Evolutionary conservation across 140 eudicot genomes (phyloP).

Genomic region (Stevia rebaudiana): DNA sequence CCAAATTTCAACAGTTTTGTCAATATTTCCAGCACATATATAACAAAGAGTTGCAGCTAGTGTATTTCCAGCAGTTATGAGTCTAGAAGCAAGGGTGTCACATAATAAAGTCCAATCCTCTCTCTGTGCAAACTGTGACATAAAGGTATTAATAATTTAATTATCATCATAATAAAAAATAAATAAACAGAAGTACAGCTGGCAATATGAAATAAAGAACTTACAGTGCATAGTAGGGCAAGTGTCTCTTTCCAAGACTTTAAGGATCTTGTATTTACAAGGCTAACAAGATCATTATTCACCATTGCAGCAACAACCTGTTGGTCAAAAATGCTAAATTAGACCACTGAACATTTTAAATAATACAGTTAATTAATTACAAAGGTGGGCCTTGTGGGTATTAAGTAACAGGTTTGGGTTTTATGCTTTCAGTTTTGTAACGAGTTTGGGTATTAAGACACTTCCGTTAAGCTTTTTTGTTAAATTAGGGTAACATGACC

Average conservation of each 20-base stretch:
- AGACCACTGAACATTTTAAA: background rate
- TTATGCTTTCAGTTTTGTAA: too few species aligned
- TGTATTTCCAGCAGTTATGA: slow-evolving; percentile 59
- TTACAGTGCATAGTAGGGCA: slow-evolving; percentile 92
- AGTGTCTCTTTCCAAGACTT: slow-evolving; percentile 97
- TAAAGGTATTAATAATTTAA: too few species aligned
- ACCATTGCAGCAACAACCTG: slow-evolving; percentile 98
- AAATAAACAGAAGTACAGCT: too few species aligned
- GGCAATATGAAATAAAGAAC: too few species aligned
- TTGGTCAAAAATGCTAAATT: background rate
- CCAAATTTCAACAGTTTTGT: slow-evolving; percentile 92
- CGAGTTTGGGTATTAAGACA: too few species aligned
- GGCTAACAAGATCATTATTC: slow-evolving; percentile 82
- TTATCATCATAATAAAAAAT: too few species aligned
- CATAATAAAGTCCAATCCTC: slow-evolving; percentile 93
- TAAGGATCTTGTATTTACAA: slow-evolving; percentile 77
- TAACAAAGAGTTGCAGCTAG: slow-evolving; percentile 91
- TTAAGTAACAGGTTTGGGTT: too few species aligned
- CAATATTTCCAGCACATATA: slow-evolving; percentile 94
- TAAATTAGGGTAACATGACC: too few species aligned
- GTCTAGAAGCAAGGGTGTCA: slow-evolving; percentile 89
- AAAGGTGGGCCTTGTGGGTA: too few species aligned
- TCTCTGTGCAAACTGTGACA: slow-evolving; percentile 75
- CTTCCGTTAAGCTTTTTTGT: too few species aligned
- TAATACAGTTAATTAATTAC: too few species aligned